Evolutionary conservation across 306 rosid species (phyloP), one percentile per base, ranked within the genome.

Genomic region (Cucumis cinereus): DNA sequence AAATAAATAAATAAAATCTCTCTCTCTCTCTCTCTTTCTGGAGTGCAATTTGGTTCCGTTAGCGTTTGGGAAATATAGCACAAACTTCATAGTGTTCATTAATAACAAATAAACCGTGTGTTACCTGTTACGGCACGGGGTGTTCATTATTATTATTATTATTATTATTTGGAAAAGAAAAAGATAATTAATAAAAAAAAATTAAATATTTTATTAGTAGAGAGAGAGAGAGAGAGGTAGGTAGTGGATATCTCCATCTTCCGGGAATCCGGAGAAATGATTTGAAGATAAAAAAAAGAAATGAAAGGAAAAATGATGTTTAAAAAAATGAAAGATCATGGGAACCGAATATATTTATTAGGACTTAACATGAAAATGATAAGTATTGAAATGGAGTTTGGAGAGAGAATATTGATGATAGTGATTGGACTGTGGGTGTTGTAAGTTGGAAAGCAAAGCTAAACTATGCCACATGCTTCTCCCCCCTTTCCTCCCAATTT

Each of bases 181-280:
- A 16, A 16, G 55, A 6, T 1, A 50, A 50, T 14, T n/a, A n/a
- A n/a, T n/a, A n/a, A n/a, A n/a, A n/a, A 45, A 2, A 2, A 4
- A 45, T 45, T 3, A 45, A 45, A 13, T 13, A 2, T 45, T 45
- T 49, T 30, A 15, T 49, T 5, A 49, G 7, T 45, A 13, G 4
- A 45, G 52, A 12, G 52, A 12, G 52, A 16, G 0, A n/a, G 6
- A 7, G 3, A 19, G 19, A 0, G 22, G 10, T 2, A 60, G 67
- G 41, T 16, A 38, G 72, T 66, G 72, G 28, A 66, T 10, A 66
- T 66, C 72, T 66, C 72, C 28, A 66, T 38, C 53, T 66, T 40
- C 28, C 24, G 73, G 24, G 75, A 49, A 70, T 70, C 57, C 6
- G 33, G 75, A 70, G 57, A 70, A 70, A 70, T 70, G 57, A 70